A percentile compares a stretch with the other conserved stretches of the same genome.
Conservation (phyloP, 2,329 filamentous ascomycete genomes). For the Xylariaceae sp. region DNA sequence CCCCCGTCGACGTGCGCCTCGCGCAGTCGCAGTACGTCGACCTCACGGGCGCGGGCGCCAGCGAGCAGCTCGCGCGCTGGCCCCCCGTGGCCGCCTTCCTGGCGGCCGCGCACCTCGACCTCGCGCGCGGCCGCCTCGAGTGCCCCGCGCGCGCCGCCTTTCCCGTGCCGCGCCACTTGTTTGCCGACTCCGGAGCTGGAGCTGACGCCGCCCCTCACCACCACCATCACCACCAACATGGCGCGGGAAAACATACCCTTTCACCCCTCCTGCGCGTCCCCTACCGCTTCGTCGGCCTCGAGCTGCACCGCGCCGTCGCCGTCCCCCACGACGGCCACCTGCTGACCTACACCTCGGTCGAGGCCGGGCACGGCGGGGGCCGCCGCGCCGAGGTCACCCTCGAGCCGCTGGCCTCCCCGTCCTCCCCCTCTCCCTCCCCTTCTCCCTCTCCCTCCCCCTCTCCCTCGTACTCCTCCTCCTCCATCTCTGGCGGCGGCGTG, state of each 20-base stretch:
- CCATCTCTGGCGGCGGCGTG: too few species aligned
- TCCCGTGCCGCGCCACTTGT: slow-evolving; percentile 22
- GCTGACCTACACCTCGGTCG: slow-evolving; percentile 44
- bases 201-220: neutral
- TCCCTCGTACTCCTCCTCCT: too few species aligned
- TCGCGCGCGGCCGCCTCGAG: slow-evolving; percentile 32
- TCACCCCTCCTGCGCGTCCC: slow-evolving; percentile 2
- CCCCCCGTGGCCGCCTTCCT: slow-evolving; percentile 37
- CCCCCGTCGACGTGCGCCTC: slow-evolving; percentile 42
- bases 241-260: neutral
- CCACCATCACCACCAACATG: neutral
- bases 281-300: slow-evolving; percentile 41
- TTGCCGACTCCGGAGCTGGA: slow-evolving; percentile 7
- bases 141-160: slow-evolving; percentile 27
- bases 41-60: slow-evolving; percentile 19
- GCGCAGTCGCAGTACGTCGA: slow-evolving; percentile 28
- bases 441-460: too few species aligned
- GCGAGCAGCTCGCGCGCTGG: slow-evolving; percentile 17
- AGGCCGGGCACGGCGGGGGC: slow-evolving; percentile 43
- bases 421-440: too few species aligned
- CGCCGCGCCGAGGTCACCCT: slow-evolving; percentile 44
- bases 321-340: slow-evolving; percentile 35
- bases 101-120: slow-evolving; percentile 34
- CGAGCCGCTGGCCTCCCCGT: too few species aligned
- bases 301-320: slow-evolving; percentile 41